These are phyloP conservation scores for Paraphoma sp. DNA, from an alignment of 2,329 filamentous ascomycete species.

Conservation along the genomic window DNA sequence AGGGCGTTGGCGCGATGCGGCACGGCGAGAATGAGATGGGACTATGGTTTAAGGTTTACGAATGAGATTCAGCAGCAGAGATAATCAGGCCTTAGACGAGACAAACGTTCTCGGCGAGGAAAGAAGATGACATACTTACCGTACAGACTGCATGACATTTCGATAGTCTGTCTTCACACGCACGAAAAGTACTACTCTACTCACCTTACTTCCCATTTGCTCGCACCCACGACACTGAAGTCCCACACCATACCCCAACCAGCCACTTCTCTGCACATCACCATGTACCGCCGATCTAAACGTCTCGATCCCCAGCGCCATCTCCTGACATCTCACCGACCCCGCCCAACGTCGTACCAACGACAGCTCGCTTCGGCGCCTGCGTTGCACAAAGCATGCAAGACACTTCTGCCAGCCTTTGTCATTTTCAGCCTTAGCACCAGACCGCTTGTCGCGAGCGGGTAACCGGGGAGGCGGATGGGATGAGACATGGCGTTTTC, in stretches of 20 bases:
- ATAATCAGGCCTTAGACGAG: no score
- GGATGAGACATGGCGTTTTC: constrained; percentile 9
- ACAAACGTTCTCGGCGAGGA: background rate
- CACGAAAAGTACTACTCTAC: background rate
- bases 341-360: background rate
- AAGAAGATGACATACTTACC: background rate
- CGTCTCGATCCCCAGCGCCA: background rate
- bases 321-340: background rate
- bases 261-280: background rate
- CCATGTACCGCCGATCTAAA: background rate
- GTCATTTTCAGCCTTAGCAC: no score
- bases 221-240: background rate
- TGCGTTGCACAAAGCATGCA: background rate
- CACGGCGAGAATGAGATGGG: background rate
- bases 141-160: background rate
- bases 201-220: background rate
- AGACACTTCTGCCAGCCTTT: no score
- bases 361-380: background rate
- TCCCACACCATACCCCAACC: background rate
- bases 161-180: background rate
- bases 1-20: background rate
- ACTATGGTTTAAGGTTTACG: no score
- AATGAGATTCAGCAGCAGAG: no score
- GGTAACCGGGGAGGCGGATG: background rate
- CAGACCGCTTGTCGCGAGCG: no score